A percentile compares a stretch with the other conserved stretches of the same genome.
Conservation (phyloP, 371 early-diverging fungal species). For the Mortierella sp. region DNA sequence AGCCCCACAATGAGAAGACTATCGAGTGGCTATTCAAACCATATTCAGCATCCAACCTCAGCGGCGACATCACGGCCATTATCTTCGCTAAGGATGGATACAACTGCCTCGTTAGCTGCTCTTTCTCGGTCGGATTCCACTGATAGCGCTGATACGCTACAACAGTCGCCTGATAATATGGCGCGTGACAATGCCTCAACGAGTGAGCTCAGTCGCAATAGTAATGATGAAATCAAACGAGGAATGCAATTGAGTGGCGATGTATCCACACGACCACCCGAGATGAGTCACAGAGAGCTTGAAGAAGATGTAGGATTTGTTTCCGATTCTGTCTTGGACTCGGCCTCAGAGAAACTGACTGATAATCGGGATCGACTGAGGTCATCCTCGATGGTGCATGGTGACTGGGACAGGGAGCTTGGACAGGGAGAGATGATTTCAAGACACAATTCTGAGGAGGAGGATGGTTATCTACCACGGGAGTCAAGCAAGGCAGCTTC, state of each 20-base stretch:
- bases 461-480: background rate
- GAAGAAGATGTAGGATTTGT: slow-evolving; percentile 48
- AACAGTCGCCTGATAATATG: background rate
- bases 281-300: slow-evolving; percentile 3
- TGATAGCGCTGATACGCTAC: slow-evolving; percentile 5
- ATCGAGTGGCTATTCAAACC: slow-evolving; percentile 24
- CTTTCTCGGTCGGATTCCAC: background rate
- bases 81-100: slow-evolving; percentile 40
- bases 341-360: slow-evolving; percentile 18
- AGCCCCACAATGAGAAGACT: slow-evolving; percentile 28
- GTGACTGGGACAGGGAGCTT: slow-evolving; percentile 34
- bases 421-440: slow-evolving; percentile 21
- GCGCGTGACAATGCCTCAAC: background rate
- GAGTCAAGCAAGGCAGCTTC: background rate
- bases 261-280: background rate
- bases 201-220: background rate
- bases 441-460: background rate
- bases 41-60: slow-evolving; percentile 15
- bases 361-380: slow-evolving; percentile 3
- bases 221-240: background rate
- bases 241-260: background rate
- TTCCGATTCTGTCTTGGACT: slow-evolving; percentile 47
- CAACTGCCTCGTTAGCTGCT: slow-evolving; percentile 20
- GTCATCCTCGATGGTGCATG: background rate
- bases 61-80: slow-evolving; percentile 6